A percentile compares a stretch with the other conserved stretches of the same genome.
phyloP scores from a whole-genome alignment of 192 early-diverging fungal species.

The Dissophora globulifera region DNA sequence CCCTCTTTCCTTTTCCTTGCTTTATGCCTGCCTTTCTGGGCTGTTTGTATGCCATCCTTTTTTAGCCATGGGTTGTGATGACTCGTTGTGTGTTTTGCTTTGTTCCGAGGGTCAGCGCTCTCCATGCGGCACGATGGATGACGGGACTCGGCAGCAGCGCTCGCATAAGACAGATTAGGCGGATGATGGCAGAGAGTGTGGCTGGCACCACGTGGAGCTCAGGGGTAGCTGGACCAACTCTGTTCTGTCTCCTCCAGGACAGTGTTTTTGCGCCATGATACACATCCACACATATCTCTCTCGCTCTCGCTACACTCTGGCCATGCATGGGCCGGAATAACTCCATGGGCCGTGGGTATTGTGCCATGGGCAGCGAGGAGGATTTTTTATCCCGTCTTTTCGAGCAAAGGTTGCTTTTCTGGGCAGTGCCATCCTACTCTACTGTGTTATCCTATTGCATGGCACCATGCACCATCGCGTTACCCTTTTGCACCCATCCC shows the following conservation, averaged over 20 bases:
- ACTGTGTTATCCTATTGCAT: too few species aligned
- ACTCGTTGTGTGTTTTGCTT: background rate
- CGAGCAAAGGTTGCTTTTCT: too few species aligned
- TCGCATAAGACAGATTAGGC: background rate
- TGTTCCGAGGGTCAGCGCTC: constrained; percentile 4
- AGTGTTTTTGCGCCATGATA: too few species aligned
- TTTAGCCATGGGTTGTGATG: background rate
- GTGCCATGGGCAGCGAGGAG: background rate
- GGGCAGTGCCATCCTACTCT: constrained; percentile 2
- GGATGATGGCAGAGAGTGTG: background rate
- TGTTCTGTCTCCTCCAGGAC: too few species aligned
- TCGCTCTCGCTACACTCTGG: too few species aligned
- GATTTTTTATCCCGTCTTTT: background rate
- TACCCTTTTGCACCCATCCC: background rate
- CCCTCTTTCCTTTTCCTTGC: background rate
- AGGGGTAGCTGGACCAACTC: too few species aligned
- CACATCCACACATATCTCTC: too few species aligned
- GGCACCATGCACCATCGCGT: background rate
- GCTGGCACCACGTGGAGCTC: constrained; percentile 2
- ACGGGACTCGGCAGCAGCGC: background rate
- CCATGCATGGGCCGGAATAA: background rate
- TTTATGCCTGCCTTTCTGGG: background rate
- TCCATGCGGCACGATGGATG: background rate
- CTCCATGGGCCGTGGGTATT: background rate
- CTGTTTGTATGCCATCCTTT: background rate